Evolutionary conservation across 148 eudicot species (phyloP).

Genomic region (Persicaria maculosa): DNA sequence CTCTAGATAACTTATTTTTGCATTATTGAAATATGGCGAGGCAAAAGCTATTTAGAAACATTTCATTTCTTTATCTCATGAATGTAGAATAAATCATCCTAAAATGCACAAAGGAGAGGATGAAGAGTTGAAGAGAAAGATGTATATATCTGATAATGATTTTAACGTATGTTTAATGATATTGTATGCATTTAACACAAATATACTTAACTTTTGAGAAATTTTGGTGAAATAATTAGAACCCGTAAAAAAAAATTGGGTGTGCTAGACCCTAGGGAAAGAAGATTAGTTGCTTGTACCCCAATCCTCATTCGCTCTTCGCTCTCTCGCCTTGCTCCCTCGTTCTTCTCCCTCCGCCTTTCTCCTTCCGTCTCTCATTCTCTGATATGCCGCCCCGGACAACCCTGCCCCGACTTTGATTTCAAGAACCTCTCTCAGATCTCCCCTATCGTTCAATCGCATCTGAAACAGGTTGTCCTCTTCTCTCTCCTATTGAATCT

Average conservation of each 20-base stretch:
- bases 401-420: no score
- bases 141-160: no score
- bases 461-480: constrained; percentile 67
- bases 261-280: no score
- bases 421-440: constrained; percentile 80
- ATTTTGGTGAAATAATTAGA: no score
- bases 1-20: constrained; percentile 37
- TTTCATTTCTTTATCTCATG: constrained; percentile 1
- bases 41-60: not conserved
- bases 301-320: no score
- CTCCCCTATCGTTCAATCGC: constrained; percentile 69
- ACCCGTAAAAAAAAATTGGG: no score
- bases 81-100: not conserved
- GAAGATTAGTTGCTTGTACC: no score
- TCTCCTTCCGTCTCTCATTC: no score
- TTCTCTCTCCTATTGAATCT: not conserved
- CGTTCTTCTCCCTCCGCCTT: no score
- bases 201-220: not conserved
- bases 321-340: no score
- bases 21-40: not conserved
- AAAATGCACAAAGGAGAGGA: not conserved
- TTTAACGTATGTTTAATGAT: not conserved
- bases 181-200: not conserved
- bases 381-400: constrained; percentile 34
- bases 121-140: not conserved